A percentile compares a stretch with the other conserved stretches of the same genome.
These are phyloP conservation scores for Cochliopodium minus DNA, from an alignment of 208 protist species.

Conservation along the genomic window DNA sequence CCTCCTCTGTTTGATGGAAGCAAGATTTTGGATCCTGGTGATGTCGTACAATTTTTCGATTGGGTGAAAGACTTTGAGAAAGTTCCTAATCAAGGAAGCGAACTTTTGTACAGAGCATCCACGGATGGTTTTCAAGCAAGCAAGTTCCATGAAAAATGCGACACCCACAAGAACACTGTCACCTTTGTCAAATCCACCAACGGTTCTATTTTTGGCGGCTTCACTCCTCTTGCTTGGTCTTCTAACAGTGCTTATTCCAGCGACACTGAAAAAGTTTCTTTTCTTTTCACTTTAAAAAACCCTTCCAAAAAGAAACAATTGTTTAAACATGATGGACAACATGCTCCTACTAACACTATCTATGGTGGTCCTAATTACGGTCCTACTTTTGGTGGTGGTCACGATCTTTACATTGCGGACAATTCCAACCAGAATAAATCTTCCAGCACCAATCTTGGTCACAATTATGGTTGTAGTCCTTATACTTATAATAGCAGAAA, in stretches of 20 bases:
- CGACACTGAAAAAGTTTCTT: neutral
- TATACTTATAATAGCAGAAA: no score
- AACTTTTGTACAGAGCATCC: neutral
- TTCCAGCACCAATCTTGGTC: neutral
- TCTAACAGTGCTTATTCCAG: neutral
- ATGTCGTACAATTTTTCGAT: neutral
- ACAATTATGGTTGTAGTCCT: neutral
- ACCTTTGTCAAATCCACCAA: neutral
- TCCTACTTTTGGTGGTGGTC: neutral
- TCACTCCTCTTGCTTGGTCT: neutral
- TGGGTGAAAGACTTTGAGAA: neutral
- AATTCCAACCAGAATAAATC: neutral
- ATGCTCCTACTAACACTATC: neutral
- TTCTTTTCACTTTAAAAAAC: neutral
- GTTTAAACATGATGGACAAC: neutral
- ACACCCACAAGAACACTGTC: neutral
- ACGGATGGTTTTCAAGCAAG: neutral
- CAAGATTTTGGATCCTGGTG: no score
- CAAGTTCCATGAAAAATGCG: neutral
- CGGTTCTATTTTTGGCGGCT: conserved; percentile 6
- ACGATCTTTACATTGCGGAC: neutral
- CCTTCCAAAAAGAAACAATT: neutral
- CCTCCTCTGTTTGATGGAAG: no score
- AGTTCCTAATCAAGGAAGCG: no score
- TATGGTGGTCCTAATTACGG: neutral